These are phyloP conservation scores for Talaromyces trachyspermus DNA, from an alignment of 495 filamentous ascomycete genomes.

Conservation along the genomic window DNA sequence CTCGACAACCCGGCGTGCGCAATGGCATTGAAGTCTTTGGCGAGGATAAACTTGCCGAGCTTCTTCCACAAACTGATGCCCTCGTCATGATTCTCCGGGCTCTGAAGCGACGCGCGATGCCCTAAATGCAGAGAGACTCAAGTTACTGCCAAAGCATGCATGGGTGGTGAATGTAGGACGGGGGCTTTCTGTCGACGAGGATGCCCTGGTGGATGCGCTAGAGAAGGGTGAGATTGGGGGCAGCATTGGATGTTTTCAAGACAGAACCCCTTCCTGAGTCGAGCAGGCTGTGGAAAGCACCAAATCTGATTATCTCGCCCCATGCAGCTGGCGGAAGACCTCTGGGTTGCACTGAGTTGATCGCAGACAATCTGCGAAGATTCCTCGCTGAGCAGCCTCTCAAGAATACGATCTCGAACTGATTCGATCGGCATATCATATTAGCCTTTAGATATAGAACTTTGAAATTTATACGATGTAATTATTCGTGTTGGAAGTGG, in stretches of 20 bases:
- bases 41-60: conserved; percentile 23
- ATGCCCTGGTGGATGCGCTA: conserved; percentile 56
- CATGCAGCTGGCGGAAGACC: conserved; percentile 64
- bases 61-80: conserved; percentile 21
- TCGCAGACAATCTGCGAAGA: conserved; percentile 45
- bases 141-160: conserved; percentile 44
- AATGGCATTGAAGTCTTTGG: conserved; percentile 37
- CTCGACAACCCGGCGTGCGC: conserved; percentile 19
- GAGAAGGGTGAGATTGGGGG: conserved; percentile 44
- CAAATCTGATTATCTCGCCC: conserved; percentile 51
- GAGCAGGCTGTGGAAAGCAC: conserved; percentile 42
- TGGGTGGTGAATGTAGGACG: conserved; percentile 65
- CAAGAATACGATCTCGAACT: conserved; percentile 39
- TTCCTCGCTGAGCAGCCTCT: conserved; percentile 46
- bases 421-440: no score
- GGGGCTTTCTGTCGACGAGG: conserved; percentile 61
- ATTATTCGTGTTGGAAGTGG: no score
- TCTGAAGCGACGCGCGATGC: conserved; percentile 19
- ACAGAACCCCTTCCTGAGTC: conserved; percentile 41
- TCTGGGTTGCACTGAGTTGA: conserved; percentile 43
- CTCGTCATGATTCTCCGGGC: conserved; percentile 26
- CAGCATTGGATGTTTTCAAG: conserved; percentile 61
- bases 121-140: conserved; percentile 19
- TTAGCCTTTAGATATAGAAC: no score
- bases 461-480: no score